A percentile compares a stretch with the other conserved stretches of the same genome.
Evolutionary conservation across 306 rosid species (phyloP).

Genomic region (Carpinus viminea): DNA sequence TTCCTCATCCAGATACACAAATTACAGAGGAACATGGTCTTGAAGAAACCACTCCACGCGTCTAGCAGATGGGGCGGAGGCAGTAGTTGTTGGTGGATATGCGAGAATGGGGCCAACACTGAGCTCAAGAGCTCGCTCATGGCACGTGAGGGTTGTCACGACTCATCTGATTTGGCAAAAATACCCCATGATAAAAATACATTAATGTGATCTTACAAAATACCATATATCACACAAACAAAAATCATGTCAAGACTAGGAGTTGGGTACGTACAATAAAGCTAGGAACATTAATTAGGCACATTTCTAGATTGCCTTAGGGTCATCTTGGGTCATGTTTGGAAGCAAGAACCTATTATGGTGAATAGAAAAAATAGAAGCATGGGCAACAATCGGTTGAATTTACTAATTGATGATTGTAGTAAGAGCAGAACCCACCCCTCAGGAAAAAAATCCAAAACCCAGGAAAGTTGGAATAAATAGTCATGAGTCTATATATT

Average conservation of each 20-base stretch:
- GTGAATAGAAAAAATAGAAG: too few relatives aligned
- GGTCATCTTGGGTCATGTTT: neutral
- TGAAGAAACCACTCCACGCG: neutral
- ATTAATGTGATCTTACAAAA: neutral
- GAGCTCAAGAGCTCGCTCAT: slow-evolving; percentile 68
- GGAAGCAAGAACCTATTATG: neutral
- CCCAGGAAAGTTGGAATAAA: too few relatives aligned
- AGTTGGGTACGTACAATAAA: neutral
- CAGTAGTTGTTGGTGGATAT: neutral
- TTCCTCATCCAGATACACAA: neutral
- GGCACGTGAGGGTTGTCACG: slow-evolving; percentile 59
- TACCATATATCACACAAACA: too few relatives aligned
- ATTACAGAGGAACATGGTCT: neutral
- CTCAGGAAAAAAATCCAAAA: neutral
- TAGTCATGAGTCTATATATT: too few relatives aligned
- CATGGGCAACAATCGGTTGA: too few relatives aligned
- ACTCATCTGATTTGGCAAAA: slow-evolving; percentile 62
- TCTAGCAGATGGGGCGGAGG: slow-evolving; percentile 24
- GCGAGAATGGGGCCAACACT: slow-evolving; percentile 56
- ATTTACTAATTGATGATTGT: too few relatives aligned
- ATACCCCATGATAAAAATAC: slow-evolving; percentile 41
- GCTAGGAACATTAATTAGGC: neutral
- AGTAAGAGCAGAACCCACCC: neutral
- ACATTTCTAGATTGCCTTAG: neutral
- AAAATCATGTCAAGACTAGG: neutral